Percentiles rank a stretch among this genome's conserved stretches.
Evolutionary conservation across 2,329 filamentous ascomycete genomes (phyloP).

Genomic region (Pseudogymnoascus sp.): DNA sequence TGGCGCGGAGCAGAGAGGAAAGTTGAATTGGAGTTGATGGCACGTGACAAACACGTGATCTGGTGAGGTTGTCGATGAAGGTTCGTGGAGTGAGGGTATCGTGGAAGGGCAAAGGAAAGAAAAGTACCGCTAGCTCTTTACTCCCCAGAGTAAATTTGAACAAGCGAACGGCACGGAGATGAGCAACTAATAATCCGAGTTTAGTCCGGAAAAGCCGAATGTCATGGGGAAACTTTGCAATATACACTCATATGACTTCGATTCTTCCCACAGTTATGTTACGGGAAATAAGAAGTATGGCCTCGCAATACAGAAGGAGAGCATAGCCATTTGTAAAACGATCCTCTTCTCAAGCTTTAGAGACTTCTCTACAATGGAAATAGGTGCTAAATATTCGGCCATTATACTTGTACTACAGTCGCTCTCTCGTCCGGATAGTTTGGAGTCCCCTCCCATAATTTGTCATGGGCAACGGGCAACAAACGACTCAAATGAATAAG

Average conservation of each 20-base stretch:
- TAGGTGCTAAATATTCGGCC: background rate
- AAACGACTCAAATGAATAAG: background rate
- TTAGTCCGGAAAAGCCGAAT: background rate
- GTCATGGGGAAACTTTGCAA: background rate
- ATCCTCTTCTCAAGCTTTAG: background rate
- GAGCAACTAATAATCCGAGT: background rate
- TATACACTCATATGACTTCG: background rate
- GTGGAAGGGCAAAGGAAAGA: background rate
- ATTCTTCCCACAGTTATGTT: background rate
- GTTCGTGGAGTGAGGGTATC: constrained; percentile 1
- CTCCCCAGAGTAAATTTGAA: background rate
- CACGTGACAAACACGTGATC: constrained; percentile 3
- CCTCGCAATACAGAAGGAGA: background rate
- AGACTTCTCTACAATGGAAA: background rate
- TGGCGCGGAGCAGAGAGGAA: background rate
- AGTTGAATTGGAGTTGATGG: background rate
- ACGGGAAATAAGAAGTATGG: background rate
- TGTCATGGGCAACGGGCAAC: background rate
- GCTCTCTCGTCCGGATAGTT: background rate
- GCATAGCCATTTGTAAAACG: background rate
- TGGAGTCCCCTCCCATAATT: background rate
- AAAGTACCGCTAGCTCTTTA: background rate
- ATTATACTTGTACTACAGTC: background rate
- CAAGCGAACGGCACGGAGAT: background rate
- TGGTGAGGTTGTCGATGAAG: background rate